Percentiles rank a stretch among this genome's conserved stretches.
phyloP scores from a whole-genome alignment of 23 red algal species.

The Pyropia haitanensis region DNA sequence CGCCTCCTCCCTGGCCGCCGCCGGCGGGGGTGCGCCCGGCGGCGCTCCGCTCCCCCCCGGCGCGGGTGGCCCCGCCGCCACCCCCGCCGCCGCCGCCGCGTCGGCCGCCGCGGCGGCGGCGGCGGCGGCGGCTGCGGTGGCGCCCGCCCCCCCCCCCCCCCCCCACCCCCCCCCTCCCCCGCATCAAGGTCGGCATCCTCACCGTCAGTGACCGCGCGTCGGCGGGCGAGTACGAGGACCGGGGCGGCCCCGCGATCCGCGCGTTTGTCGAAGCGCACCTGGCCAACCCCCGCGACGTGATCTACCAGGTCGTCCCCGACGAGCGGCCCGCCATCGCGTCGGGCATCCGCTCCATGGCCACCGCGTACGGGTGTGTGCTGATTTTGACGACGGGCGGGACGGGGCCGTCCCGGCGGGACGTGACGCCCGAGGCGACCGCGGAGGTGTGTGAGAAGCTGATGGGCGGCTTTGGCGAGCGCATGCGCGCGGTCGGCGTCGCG shows the following conservation, averaged over 20 bases:
- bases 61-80: too few species aligned
- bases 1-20: too few species aligned
- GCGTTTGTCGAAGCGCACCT: slow-evolving; percentile 34
- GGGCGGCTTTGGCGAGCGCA: slow-evolving; percentile 70
- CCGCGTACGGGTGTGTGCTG: slow-evolving; percentile 15
- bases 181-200: slow-evolving; percentile 41
- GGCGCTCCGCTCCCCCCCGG: too few species aligned
- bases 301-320: slow-evolving; percentile 41
- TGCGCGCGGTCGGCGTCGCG: slow-evolving; percentile 41
- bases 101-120: too few species aligned
- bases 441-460: slow-evolving; percentile 69
- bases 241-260: slow-evolving; percentile 39
- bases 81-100: too few species aligned
- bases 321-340: slow-evolving; percentile 27
- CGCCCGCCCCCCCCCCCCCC: too few species aligned
- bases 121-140: too few species aligned
- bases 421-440: slow-evolving; percentile 76
- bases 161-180: too few species aligned
- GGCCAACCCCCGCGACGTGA: slow-evolving; percentile 17
- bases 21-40: too few species aligned
- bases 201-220: slow-evolving; percentile 53
- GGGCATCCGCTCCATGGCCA: slow-evolving; percentile 22
- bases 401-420: slow-evolving; percentile 60
- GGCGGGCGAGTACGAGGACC: slow-evolving; percentile 61
- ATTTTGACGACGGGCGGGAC: slow-evolving; percentile 79